Evolutionary conservation across 169 alveolate species (phyloP), one percentile per base, ranked within the genome.

Genomic region (Cryptosporidium muris): DNA sequence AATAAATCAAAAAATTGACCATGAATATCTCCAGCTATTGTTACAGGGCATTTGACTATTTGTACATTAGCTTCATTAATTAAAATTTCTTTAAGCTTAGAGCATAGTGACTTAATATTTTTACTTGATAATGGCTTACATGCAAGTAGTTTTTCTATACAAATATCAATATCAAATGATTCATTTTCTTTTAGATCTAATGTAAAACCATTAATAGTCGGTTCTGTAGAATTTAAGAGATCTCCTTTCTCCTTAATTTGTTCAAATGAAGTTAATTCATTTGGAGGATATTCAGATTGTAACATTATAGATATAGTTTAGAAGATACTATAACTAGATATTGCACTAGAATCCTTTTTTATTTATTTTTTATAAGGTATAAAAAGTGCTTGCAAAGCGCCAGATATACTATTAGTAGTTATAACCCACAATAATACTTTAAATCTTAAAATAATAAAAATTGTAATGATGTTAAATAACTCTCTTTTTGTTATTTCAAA

Each of bases 21-120:
- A 82, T 97, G 99, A 63, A 97, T 96, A 88, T 97, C 99, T 9
- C 99, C 99, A 62, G 96, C 96, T 25, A 97, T 96, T 5, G 98
- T 94, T 12, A 96, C 98, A 16, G 98, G 98, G 12, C 95, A 92
- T 45, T 91, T 66, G 6, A 97, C 97, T 52, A 92, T 91, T 63
- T 92, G 91, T 53, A 94, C 95, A 81, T 95, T 95, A 7, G 91
- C 88, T 82, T 95, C 98, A 45, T 91, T 82, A 49, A 88, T 64
- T 47, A 94, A 88, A 25, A 95, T 91, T 85, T 94, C 97, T 80
- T 92, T 91, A 48, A 93, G 94, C 63, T 92, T 93, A 9, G 88
- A 74, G 52, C 95, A 92, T 80, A 94, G 88, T 2, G 36, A 82
- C 43, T 81, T 89, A 43, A 91, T 91, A 52, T 91, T 92, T 53